Base-by-base conservation (phyloP, 2,329 filamentous ascomycete genomes). In the Acrocalymma vagum region DNA sequence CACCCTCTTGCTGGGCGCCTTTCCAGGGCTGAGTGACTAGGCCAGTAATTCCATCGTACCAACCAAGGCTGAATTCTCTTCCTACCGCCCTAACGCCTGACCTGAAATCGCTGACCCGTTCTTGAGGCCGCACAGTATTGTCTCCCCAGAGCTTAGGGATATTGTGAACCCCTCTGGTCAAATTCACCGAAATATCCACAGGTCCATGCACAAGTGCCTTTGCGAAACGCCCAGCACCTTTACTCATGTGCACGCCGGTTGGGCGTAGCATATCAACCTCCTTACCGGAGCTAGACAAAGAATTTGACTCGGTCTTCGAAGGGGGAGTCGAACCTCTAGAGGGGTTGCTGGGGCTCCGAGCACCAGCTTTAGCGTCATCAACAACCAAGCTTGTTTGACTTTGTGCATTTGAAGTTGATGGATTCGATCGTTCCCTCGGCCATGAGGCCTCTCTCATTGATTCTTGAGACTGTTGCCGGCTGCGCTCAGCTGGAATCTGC, bases 111-210 rank as follows among this genome's bases (percentile, higher is more conserved):
- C n/a, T 58, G 33, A 59, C 47, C 9, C 45, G 24, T 13, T 53
- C 53, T 24, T 53, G 46, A 18, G 42, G 38, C 9, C 47, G 47
- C 17, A 60, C 57, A 13, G 54, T 57, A 27, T 46, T 40, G 15
- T 61, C 58, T 24, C 52, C 49, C 33, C 47, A 61, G 10, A 62
- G 43, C n/a, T 52, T 61, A 11, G 57, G 53, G 0, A 48, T 28
- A 18, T 54, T 54, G 36, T 53, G 58, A n/a, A 57, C 44, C 11
- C 58, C 59, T 37, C 45, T 44, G 2, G 53, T 50, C 10, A 58
- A 21, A 20, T 43, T 44, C 15, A 53, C 27, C 6, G 48, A 48
- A 14, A 55, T 30, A 9, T 52, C 45, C 32, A 59, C 33, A 32
- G 46, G 51, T 13, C 40, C 43, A 17, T 57, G 42, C 1, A 51